Conservation (phyloP, 202 grass and related monocot genomes). For the Alloteropsis angusta region DNA sequence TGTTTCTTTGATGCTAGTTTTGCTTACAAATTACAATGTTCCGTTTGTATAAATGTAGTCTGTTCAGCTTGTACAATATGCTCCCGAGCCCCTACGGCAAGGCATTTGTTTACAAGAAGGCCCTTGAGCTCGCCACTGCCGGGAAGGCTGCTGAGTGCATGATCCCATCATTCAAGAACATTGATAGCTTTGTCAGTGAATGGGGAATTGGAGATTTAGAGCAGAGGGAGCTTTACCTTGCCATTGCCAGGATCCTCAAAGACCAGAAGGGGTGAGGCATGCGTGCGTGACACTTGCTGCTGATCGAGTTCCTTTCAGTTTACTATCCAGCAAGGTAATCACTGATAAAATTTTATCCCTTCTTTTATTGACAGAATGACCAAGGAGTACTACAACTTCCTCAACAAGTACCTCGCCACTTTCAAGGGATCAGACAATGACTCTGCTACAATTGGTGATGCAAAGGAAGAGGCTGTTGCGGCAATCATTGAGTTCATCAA, state of each 20-base stretch:
- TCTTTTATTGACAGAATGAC: constrained; percentile 36
- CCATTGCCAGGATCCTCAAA: constrained; percentile 57
- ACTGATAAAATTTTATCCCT: background rate
- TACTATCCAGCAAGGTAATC: background rate
- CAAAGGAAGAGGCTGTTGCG: constrained; percentile 64
- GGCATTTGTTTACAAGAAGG: constrained; percentile 71
- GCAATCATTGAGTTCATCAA: constrained; percentile 77
- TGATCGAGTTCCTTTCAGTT: background rate
- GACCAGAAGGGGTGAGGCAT: constrained; percentile 44
- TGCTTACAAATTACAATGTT: background rate
- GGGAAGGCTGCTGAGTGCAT: constrained; percentile 61
- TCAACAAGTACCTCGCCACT: constrained; percentile 74
- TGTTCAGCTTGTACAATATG: constrained; percentile 85
- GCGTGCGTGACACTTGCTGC: background rate
- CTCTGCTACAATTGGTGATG: constrained; percentile 39
- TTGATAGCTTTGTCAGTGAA: constrained; percentile 56
- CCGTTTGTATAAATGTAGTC: constrained; percentile 12
- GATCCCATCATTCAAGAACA: constrained; percentile 76
- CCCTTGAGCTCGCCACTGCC: constrained; percentile 51
- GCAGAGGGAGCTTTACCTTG: constrained; percentile 60
- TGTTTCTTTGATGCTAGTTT: background rate
- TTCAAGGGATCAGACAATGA: constrained; percentile 62
- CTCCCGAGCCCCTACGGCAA: constrained; percentile 52
- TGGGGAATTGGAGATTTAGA: constrained; percentile 73
- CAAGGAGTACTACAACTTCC: constrained; percentile 77